phyloP scores from a whole-genome alignment of 73 alveolate genomes.

The Paramecium octaurelia region DNA sequence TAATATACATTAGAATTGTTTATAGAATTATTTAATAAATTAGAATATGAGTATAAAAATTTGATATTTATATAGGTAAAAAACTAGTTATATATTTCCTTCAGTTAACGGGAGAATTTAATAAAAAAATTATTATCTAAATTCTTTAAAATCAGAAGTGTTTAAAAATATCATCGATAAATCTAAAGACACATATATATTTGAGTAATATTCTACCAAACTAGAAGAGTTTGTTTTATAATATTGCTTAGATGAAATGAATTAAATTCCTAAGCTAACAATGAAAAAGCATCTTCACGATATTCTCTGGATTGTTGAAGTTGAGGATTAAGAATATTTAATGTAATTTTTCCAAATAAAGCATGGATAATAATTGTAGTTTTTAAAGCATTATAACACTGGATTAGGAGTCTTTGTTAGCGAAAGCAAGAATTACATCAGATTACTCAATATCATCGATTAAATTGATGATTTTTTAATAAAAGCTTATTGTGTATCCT shows the following conservation, averaged over 20 bases:
- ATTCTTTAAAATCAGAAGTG: not conserved
- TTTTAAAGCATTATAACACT: not conserved
- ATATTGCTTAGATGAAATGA: not conserved
- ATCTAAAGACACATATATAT: constrained; percentile 30
- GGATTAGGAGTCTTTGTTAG: not conserved
- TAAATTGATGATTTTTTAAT: not conserved
- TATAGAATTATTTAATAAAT: not conserved
- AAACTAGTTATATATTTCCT: not conserved
- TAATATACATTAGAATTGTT: not conserved
- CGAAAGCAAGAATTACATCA: not conserved
- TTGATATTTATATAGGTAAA: not conserved
- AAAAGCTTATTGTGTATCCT: constrained; percentile 1
- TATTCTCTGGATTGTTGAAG: not conserved
- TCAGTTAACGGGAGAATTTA: not conserved
- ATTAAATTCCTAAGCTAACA: not conserved
- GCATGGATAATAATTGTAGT: not conserved
- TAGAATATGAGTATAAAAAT: not conserved
- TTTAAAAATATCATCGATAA: not conserved
- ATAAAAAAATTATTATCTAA: not conserved
- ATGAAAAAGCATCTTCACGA: not conserved
- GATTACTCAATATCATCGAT: not conserved
- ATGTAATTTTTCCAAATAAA: not conserved
- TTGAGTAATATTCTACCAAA: not conserved
- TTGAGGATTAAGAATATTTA: not conserved
- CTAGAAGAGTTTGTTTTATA: not conserved